Conservation (phyloP, 1,284 basidiomycete species). For the Dichomitus squalens region DNA sequence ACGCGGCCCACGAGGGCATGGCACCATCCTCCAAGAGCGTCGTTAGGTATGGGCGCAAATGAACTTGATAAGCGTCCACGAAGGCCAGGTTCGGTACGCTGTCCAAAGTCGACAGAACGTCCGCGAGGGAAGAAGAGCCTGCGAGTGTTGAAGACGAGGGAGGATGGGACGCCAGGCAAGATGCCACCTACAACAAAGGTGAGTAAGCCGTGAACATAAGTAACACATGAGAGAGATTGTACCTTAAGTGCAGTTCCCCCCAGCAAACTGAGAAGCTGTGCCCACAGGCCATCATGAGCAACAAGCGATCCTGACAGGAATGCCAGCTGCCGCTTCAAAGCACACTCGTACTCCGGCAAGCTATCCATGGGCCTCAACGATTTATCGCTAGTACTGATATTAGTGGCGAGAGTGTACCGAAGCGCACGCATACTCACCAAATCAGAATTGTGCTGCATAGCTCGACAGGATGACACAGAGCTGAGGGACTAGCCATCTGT, state of each 20-base stretch:
- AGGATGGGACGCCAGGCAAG: constrained; percentile 40
- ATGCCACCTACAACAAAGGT: constrained; percentile 34
- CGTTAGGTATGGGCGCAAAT: constrained; percentile 15
- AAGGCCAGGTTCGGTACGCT: constrained; percentile 13
- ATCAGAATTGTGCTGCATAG: constrained; percentile 25
- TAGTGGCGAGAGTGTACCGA: neutral
- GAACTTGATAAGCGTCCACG: constrained; percentile 4
- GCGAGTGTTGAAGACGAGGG: neutral
- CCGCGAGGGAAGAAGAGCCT: neutral
- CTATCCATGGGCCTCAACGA: constrained; percentile 21
- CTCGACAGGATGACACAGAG: constrained; percentile 31
- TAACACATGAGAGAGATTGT: neutral
- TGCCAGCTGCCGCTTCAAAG: constrained; percentile 25
- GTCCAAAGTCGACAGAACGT: constrained; percentile 11
- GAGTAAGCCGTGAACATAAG: neutral
- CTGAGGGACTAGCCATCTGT: constrained; percentile 29
- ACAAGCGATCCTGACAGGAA: constrained; percentile 9
- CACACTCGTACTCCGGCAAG: constrained; percentile 22
- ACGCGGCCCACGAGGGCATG: constrained; percentile 4
- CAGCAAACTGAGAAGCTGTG: constrained; percentile 18
- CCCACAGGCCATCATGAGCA: constrained; percentile 6
- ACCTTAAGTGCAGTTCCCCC: constrained; percentile 23
- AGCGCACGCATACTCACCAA: constrained; percentile 26
- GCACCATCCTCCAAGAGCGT: neutral
- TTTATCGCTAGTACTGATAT: constrained; percentile 25